Evolutionary conservation across 75 land plant genomes (phyloP), one percentile per base, ranked within the genome.

Genomic region (Sequoiadendron giganteum): DNA sequence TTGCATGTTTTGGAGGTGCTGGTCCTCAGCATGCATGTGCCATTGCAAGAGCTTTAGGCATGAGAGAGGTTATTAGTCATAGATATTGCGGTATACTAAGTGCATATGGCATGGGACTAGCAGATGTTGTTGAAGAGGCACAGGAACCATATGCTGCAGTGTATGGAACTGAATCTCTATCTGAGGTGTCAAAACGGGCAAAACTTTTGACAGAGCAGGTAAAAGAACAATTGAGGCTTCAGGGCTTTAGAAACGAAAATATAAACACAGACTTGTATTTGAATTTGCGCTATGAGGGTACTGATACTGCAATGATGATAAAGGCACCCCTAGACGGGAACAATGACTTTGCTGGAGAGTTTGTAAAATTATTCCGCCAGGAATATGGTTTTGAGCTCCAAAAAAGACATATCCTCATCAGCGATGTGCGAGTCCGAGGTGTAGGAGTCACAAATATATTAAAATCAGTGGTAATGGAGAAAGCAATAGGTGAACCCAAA

Each of bases 1-100:
- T 98, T 86, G 97, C 96, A 87, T 98, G 99, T 91, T 98, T 98
- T 89, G 99, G 99, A 78, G 99, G 99, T 86, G 99, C 99, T 87
- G 99, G 99, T 5, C 99, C 99, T 34, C 99, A 98, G 85, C 99
- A 98, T 92, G 99, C 99, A 5, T 98, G 99, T 92, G 96, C 99
- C 39, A 98, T 98, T 86, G 99, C 99, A 4, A 93, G 96, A 85
- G 93, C 96, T n/a, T 86, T 98, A 55, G 97, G 99, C 32, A 97
- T 98, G 95, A 91, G 87, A 72, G 99, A 98, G 86, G 99, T 98
- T 15, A 56, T 98, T 19, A 93, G 96, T 39, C 99, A 98, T 82
- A 80, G 96, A 77, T 98, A 94, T 58, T 98, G 99, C 91, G 99
- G 99, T 21, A 97, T 98, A 43, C 90, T 98, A 84, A 98, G 99